phyloP scores from a whole-genome alignment of 2,329 filamentous ascomycete genomes.

The Xylaria sp. region DNA sequence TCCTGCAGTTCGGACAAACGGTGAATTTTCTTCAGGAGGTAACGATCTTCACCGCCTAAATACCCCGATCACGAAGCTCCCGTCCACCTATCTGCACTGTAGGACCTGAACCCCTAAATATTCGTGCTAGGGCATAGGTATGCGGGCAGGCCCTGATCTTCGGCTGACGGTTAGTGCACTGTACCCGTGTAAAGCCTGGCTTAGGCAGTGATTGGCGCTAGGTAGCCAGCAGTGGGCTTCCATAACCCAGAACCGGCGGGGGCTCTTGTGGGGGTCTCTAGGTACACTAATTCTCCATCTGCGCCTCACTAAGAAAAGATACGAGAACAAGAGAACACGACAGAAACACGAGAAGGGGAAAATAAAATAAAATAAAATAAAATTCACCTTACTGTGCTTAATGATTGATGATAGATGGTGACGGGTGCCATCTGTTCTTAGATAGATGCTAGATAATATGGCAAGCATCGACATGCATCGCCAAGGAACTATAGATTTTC shows the following conservation, averaged over 20 bases:
- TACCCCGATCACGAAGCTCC: background rate
- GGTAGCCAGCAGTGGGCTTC: background rate
- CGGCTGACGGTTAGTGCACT: constrained; percentile 3
- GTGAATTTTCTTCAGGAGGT: constrained; percentile 15
- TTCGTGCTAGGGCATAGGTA: background rate
- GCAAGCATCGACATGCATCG: background rate
- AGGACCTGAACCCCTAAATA: constrained; percentile 17
- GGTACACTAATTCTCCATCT: constrained; percentile 5
- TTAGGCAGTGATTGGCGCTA: constrained; percentile 5
- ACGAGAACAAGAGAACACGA: constrained; percentile 33
- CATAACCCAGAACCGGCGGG: constrained; percentile 20
- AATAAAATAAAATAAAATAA: constrained; percentile 14
- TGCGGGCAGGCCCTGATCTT: constrained; percentile 16
- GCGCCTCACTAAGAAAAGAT: constrained; percentile 24
- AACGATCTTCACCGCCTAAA: constrained; percentile 34
- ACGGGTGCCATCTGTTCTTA: constrained; percentile 15
- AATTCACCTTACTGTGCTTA: background rate
- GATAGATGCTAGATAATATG: background rate
- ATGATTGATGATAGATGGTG: constrained; percentile 7
- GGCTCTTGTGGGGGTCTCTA: constrained; percentile 15
- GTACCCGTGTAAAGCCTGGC: background rate
- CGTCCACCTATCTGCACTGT: constrained; percentile 1
- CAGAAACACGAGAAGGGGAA: constrained; percentile 30
- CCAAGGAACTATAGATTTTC: constrained; percentile 4
- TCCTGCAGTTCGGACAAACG: constrained; percentile 20